A percentile compares a stretch with the other conserved stretches of the same genome.
Conservation (phyloP, 192 early-diverging fungal genomes). For the Backusella parvicylindrica region DNA sequence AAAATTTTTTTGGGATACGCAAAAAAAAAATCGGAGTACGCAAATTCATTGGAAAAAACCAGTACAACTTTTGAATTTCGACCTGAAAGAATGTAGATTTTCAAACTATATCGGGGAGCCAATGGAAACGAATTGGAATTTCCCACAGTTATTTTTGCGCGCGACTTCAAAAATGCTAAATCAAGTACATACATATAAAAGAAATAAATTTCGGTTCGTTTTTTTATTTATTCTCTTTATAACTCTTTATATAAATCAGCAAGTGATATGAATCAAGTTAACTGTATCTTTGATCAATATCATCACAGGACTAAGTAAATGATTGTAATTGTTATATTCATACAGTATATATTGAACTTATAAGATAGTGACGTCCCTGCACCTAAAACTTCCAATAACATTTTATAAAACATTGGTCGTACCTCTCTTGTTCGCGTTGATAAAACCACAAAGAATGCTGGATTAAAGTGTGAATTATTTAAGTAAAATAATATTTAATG, state of each 20-base stretch:
- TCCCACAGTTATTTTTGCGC: not conserved
- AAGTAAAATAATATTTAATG: slow-evolving; percentile 34
- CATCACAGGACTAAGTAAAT: slow-evolving; percentile 1
- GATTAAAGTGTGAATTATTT: slow-evolving; percentile 93
- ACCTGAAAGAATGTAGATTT: not conserved
- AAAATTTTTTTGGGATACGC: too few relatives aligned
- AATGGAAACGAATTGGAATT: not conserved
- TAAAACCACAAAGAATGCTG: slow-evolving; percentile 81
- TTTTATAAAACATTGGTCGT: slow-evolving; percentile 96
- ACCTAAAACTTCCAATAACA: slow-evolving; percentile 78
- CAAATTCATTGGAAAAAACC: too few relatives aligned
- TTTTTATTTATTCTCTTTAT: not conserved
- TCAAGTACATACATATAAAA: not conserved
- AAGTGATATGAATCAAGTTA: not conserved
- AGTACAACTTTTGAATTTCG: too few relatives aligned
- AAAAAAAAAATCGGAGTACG: too few relatives aligned
- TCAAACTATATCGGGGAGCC: not conserved
- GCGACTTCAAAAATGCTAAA: not conserved
- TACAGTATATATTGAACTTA: not conserved
- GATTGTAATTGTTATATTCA: not conserved
- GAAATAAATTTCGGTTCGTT: not conserved
- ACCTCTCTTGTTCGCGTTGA: slow-evolving; percentile 93
- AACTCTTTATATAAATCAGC: too few relatives aligned
- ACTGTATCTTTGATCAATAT: slow-evolving; percentile 13
- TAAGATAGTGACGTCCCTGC: slow-evolving; percentile 47